A percentile compares a stretch with the other conserved stretches of the same genome.
Evolutionary conservation across 2,329 filamentous ascomycete genomes (phyloP).

Genomic region (Pseudogymnoascus sp.): DNA sequence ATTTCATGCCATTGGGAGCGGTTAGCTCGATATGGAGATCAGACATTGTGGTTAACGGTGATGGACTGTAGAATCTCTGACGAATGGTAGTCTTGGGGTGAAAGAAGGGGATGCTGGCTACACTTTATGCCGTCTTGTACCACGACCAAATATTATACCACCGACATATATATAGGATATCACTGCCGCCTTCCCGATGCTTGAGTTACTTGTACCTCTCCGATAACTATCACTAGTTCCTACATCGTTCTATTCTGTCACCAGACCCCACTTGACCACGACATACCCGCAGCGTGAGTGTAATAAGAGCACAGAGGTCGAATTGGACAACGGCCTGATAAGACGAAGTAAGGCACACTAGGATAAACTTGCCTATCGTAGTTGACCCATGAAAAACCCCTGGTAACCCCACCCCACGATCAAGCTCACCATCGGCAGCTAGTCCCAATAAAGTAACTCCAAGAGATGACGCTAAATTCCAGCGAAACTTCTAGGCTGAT

Average conservation of each 20-base stretch:
- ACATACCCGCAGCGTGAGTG: not conserved
- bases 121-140: not conserved
- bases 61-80: not conserved
- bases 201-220: not conserved
- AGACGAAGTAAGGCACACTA: not conserved
- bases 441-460: not conserved
- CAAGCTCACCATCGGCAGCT: not conserved
- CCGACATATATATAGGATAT: not conserved
- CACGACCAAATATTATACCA: not conserved
- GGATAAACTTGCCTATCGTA: not conserved
- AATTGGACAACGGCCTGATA: not conserved
- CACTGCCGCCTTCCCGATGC: not conserved
- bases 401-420: not conserved
- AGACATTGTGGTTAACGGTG: constrained; percentile 26
- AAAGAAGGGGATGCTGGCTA: not conserved
- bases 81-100: not conserved
- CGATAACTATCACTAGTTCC: not conserved
- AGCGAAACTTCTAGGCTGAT: not conserved
- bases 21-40: constrained; percentile 50
- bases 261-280: not conserved
- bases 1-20: constrained; percentile 67
- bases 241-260: not conserved
- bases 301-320: not conserved
- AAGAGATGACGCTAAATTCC: not conserved
- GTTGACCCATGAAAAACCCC: not conserved